Percentiles rank a stretch among this genome's conserved stretches.
phyloP scores from a whole-genome alignment of 169 alveolate species.

The Plasmodium inui region DNA sequence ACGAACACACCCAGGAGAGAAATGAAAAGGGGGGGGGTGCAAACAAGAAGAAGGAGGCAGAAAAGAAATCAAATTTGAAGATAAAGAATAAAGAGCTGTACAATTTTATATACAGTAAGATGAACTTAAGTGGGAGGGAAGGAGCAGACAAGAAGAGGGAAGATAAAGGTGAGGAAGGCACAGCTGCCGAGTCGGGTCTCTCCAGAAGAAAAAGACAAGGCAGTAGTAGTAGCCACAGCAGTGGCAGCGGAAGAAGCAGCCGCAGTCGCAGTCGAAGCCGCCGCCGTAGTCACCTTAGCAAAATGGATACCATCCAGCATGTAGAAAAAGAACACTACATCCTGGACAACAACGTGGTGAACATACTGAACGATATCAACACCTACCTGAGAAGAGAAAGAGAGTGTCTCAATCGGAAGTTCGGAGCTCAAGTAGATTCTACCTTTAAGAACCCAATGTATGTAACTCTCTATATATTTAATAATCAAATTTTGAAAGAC shows the following conservation, averaged over 20 bases:
- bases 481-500: slow-evolving; percentile 46
- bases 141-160: neutral
- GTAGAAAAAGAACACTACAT: slow-evolving; percentile 54
- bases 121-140: slow-evolving; percentile 4
- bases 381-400: slow-evolving; percentile 54
- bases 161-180: neutral
- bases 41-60: neutral
- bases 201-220: neutral
- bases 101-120: slow-evolving; percentile 40
- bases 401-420: slow-evolving; percentile 39
- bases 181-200: neutral
- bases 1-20: neutral
- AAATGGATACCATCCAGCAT: neutral
- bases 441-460: slow-evolving; percentile 72
- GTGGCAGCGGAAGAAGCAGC: neutral
- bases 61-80: slow-evolving; percentile 8
- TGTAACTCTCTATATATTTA: slow-evolving; percentile 49
- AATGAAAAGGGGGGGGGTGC: neutral
- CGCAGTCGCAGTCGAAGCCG: no score
- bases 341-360: slow-evolving; percentile 31
- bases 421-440: slow-evolving; percentile 51
- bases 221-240: neutral
- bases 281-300: neutral
- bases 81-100: slow-evolving; percentile 40
- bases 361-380: slow-evolving; percentile 50